Conservation (phyloP, 2,329 filamentous ascomycete species). For the Aspergillus brunneoviolaceus region DNA sequence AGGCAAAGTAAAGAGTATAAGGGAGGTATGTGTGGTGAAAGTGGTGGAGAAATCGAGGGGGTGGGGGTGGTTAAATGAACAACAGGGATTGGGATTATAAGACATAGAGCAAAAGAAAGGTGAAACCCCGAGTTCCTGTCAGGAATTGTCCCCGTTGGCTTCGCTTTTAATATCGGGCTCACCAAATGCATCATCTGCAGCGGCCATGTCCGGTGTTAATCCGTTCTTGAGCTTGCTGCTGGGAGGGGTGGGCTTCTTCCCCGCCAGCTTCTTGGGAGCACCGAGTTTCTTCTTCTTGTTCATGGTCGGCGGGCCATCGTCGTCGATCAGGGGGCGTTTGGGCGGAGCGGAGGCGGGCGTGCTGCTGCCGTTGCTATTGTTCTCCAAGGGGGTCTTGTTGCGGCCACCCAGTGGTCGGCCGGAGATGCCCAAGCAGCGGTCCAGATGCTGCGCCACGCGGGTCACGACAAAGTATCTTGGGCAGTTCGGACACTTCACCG, state of each 20-base stretch:
- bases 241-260: slow-evolving; percentile 38
- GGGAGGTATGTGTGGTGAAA: not conserved
- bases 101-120: too few species aligned
- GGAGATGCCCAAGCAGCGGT: slow-evolving; percentile 60
- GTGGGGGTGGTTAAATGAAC: not conserved
- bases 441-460: slow-evolving; percentile 60
- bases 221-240: slow-evolving; percentile 45
- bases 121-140: not conserved
- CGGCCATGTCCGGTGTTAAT: slow-evolving; percentile 36
- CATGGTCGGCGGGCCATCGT: slow-evolving; percentile 46
- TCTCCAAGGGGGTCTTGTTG: slow-evolving; percentile 46
- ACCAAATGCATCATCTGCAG: slow-evolving; percentile 27
- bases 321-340: slow-evolving; percentile 40
- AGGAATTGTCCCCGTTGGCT: slow-evolving; percentile 30
- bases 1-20: slow-evolving; percentile 1
- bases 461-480: slow-evolving; percentile 62
- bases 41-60: not conserved
- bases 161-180: slow-evolving; percentile 38
- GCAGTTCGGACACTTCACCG: slow-evolving; percentile 57
- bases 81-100: not conserved
- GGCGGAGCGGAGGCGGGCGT: slow-evolving; percentile 34
- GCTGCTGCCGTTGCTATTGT: slow-evolving; percentile 42
- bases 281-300: slow-evolving; percentile 53
- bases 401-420: slow-evolving; percentile 50
- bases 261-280: slow-evolving; percentile 37